Evolutionary conservation across 2,329 filamentous ascomycete genomes (phyloP).

Genomic region (Colletotrichum simmondsii): DNA sequence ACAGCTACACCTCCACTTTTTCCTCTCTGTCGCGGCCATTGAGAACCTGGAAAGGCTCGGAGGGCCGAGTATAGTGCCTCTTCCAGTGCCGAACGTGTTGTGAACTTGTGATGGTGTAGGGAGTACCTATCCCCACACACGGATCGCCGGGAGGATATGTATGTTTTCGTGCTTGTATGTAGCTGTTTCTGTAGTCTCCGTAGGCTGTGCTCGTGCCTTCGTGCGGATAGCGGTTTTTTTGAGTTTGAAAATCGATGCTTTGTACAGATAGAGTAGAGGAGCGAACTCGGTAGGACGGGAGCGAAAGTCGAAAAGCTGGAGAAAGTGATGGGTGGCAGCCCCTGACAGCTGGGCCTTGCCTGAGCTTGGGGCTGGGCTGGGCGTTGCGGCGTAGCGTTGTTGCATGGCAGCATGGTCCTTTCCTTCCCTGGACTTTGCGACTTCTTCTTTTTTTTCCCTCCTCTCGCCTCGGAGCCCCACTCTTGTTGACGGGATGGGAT

Average conservation of each 20-base stretch:
- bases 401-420: constrained; percentile 11
- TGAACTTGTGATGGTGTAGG: not conserved
- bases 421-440: not conserved
- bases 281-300: not conserved
- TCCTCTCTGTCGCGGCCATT: not conserved
- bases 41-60: not conserved
- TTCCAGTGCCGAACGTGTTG: not conserved
- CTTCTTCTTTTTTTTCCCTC: not conserved
- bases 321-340: not conserved
- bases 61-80: not conserved
- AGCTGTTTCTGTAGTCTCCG: not conserved
- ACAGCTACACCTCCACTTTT: not conserved
- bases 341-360: constrained; percentile 20
- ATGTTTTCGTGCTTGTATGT: not conserved
- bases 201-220: not conserved
- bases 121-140: not conserved
- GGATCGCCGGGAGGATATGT: not conserved
- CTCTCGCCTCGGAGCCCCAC: not conserved
- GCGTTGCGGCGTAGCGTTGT: constrained; percentile 10
- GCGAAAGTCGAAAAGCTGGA: not conserved
- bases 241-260: not conserved
- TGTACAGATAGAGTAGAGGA: not conserved
- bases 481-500: constrained; percentile 6
- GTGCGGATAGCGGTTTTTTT: not conserved
- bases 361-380: not conserved